A percentile compares a stretch with the other conserved stretches of the same genome.
phyloP scores from a whole-genome alignment of 1,284 basidiomycete species.

The Boletus mariae region DNA sequence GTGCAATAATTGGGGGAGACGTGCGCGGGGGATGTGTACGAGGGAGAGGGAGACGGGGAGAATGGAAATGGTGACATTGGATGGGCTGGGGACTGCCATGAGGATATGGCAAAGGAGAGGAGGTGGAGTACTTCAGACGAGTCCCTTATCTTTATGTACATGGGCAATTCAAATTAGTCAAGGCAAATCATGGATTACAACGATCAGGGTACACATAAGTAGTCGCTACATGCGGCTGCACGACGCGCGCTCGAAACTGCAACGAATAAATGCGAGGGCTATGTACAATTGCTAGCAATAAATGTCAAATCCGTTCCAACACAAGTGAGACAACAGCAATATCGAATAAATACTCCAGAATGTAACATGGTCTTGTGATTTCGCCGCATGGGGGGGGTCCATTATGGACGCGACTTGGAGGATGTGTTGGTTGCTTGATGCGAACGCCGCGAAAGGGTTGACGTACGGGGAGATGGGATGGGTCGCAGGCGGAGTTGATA shows the following conservation, averaged over 20 bases:
- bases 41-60: slow-evolving; percentile 68
- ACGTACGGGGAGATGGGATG: slow-evolving; percentile 11
- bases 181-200: slow-evolving; percentile 4
- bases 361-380: background rate
- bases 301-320: slow-evolving; percentile 11
- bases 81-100: slow-evolving; percentile 26
- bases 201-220: slow-evolving; percentile 5
- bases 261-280: slow-evolving; percentile 5
- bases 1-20: slow-evolving; percentile 55
- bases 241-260: background rate
- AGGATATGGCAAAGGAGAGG: background rate
- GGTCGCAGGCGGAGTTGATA: slow-evolving; percentile 33
- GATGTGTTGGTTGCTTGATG: slow-evolving; percentile 6
- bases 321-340: slow-evolving; percentile 30
- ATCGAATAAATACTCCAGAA: slow-evolving; percentile 27
- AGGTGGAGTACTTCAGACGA: no score
- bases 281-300: slow-evolving; percentile 6
- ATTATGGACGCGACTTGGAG: slow-evolving; percentile 15
- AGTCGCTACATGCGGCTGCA: slow-evolving; percentile 13
- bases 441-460: slow-evolving; percentile 16
- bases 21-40: slow-evolving; percentile 65
- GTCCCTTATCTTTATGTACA: slow-evolving; percentile 23
- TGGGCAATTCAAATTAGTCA: background rate
- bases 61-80: slow-evolving; percentile 59
- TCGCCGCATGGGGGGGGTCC: slow-evolving; percentile 19